These are phyloP conservation scores for Cutaneotrichosporon spelunceum DNA, from an alignment of 1,284 basidiomycete species.

Conservation along the genomic window DNA sequence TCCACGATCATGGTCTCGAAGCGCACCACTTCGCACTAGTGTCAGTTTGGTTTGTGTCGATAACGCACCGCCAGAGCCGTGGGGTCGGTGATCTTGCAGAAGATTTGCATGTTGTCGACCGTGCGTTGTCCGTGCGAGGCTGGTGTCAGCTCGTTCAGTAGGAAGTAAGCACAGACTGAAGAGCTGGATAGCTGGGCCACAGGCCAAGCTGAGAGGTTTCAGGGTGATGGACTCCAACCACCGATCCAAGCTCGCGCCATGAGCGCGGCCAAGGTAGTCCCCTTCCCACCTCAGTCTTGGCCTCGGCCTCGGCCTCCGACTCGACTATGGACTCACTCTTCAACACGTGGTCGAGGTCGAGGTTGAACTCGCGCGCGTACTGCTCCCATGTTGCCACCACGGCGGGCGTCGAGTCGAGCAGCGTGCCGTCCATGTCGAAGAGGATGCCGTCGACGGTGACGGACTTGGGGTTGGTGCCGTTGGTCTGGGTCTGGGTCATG, in stretches of 20 bases:
- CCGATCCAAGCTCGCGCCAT: no score
- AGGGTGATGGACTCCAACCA: no score
- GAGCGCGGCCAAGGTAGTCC: no score
- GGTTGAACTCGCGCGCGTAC: slow-evolving; percentile 43
- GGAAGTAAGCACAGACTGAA: not conserved
- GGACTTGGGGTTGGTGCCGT: not conserved
- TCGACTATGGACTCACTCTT: slow-evolving; percentile 35
- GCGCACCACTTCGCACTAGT: slow-evolving; percentile 27
- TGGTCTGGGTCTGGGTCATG: not conserved
- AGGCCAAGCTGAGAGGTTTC: no score
- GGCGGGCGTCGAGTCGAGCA: slow-evolving; percentile 49
- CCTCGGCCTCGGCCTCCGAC: not conserved
- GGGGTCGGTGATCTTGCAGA: slow-evolving; percentile 63
- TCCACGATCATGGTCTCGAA: slow-evolving; percentile 50
- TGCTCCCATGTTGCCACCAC: slow-evolving; percentile 48
- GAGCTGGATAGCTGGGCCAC: not conserved
- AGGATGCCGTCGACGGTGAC: slow-evolving; percentile 28
- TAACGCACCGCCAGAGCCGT: slow-evolving; percentile 57
- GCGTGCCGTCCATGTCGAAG: slow-evolving; percentile 51
- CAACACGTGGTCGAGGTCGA: slow-evolving; percentile 47
- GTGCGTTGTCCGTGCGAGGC: slow-evolving; percentile 72
- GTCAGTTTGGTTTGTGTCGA: not conserved
- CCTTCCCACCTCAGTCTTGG: not conserved
- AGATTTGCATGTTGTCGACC: slow-evolving; percentile 66
- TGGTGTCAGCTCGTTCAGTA: slow-evolving; percentile 39